A percentile compares a stretch with the other conserved stretches of the same genome.
Evolutionary conservation across 768 basidiomycete species (phyloP).

Genomic region (Agrocybe praecox): DNA sequence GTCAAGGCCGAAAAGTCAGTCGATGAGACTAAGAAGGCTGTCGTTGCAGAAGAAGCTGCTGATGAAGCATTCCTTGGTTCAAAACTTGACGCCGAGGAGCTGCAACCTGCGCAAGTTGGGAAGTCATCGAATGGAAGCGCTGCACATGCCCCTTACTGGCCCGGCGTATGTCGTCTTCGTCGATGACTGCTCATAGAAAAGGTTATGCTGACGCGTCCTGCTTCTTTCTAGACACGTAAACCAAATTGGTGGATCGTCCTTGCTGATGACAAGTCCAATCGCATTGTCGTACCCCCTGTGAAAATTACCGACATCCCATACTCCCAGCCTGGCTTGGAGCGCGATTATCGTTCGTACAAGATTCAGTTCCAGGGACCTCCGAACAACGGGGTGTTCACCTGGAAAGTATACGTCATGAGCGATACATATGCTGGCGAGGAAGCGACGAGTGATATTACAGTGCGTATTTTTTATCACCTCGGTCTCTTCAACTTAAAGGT

Average conservation of each 20-base stretch:
- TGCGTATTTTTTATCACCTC: conserved; percentile 39
- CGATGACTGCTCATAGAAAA: background rate
- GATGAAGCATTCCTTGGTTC: conserved; percentile 73
- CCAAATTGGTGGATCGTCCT: conserved; percentile 93
- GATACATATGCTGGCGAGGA: conserved; percentile 92
- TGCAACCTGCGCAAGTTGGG: conserved; percentile 34
- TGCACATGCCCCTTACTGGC: conserved; percentile 96
- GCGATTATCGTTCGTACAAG: conserved; percentile 82
- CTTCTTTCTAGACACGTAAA: conserved; percentile 67
- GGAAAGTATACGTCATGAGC: conserved; percentile 84
- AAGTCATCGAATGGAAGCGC: conserved; percentile 38
- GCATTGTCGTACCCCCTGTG: conserved; percentile 85
- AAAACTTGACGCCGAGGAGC: conserved; percentile 64
- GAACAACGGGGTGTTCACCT: conserved; percentile 80
- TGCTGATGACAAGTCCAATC: conserved; percentile 83
- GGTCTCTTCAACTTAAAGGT: background rate
- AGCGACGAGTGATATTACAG: conserved; percentile 66
- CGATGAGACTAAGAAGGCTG: conserved; percentile 49
- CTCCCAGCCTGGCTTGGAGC: conserved; percentile 44
- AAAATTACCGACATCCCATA: conserved; percentile 82
- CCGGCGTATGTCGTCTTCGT: conserved; percentile 56
- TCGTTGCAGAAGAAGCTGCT: conserved; percentile 56
- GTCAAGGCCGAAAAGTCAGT: conserved; percentile 42
- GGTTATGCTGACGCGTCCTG: conserved; percentile 3
- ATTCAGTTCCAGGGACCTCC: conserved; percentile 95